Base-by-base conservation (phyloP, 2,329 filamentous ascomycete genomes). In the Colletotrichum sp. region DNA sequence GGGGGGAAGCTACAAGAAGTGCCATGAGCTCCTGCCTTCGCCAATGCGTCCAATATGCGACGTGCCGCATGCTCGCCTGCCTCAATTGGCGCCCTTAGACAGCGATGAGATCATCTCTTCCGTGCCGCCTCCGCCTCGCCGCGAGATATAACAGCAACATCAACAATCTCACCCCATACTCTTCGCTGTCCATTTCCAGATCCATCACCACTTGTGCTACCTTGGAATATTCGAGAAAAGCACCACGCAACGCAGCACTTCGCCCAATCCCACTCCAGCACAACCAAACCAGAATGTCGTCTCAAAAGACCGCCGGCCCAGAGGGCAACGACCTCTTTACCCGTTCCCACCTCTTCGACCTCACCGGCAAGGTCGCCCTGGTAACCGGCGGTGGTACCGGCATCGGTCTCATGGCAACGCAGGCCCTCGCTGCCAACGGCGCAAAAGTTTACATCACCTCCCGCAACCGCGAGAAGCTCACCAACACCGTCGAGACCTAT, bases 381-480 rank as follows among this genome's bases (percentile, higher is more conserved):
- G 84, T 89, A 26, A 88, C 87, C 3, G 87, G 86, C 28, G 88
- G 90, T 57, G 90, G 90, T 36, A 90, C 92, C 72, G 92, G 92
- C 30, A 93, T 94, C 68, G 93, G 93, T 6, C 88, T 93, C 71
- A 94, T 94, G 92, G 92, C 92, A 58, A 90, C 91, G 4, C 91
- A 94, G 78, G 90, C 92, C 8, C 92, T 94, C 71, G 90, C 94
- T 1, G 85, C 87, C 74, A 94, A 94, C 82, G 92, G 93, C 76
- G 91, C 90, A 74, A 93, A 90, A 77, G 93, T 95, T 8, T 95
- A 94, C 86, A 93, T 95, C 77, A 92, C 91, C 28, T 93, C 93
- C 36, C 91, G 91, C 18, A 92, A 90, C 58, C 85, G 87, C 30
- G 92, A 92, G 79, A 93, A 93, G 80, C 87, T 93, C 64, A 90